Evolutionary conservation across 176 grass and related monocot species (phyloP), one percentile per base, ranked within the genome.

Genomic region (Pharus latifolius): DNA sequence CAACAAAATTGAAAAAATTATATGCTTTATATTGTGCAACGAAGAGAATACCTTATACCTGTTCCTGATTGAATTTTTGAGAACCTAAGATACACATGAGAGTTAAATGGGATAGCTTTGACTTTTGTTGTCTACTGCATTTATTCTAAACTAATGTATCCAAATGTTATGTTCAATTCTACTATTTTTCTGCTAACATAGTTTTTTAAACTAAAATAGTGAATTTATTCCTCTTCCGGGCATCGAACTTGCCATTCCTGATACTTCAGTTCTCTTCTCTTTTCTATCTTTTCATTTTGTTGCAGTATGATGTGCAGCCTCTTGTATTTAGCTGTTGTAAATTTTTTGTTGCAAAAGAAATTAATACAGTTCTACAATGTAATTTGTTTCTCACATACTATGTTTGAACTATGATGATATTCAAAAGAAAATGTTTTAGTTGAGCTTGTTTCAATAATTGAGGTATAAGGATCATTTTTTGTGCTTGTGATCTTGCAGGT

Each of bases 401-500:
- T 52, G 20, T 38, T 70, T 61, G 4, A 38, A 4, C 19, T 14
- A 38, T 40, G 5, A 41, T 38, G 46, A 29, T 3, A 46, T 56
- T 42, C 31, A 34, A 3, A 63, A 38, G 4, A 25, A 55, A 11
- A 34, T 56, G 31, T 28, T 38, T 40, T 12, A 17, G 1, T 23
- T 38, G 13, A 49, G 18, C 9, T 37, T 30, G 19, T 70, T 52
- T 13, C 49, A 48, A 41, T 56, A 13, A 2, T 19, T 47, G 63
- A 49, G 17, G 25, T 62, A 32, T 75, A 49, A 62, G 49, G 33
- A 47, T 9, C 29, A 13, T 51, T 70, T 7, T 18, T 77, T 73
- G 48, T 63, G 19, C 29, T 78, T 85, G 60, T 72, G 49, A 49
- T 48, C 22, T 71, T 80, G 42, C 82, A 99, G 95, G 78, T 94